Base-by-base conservation (phyloP, 805 yeast genomes). In the Candida silvicultrix region DNA sequence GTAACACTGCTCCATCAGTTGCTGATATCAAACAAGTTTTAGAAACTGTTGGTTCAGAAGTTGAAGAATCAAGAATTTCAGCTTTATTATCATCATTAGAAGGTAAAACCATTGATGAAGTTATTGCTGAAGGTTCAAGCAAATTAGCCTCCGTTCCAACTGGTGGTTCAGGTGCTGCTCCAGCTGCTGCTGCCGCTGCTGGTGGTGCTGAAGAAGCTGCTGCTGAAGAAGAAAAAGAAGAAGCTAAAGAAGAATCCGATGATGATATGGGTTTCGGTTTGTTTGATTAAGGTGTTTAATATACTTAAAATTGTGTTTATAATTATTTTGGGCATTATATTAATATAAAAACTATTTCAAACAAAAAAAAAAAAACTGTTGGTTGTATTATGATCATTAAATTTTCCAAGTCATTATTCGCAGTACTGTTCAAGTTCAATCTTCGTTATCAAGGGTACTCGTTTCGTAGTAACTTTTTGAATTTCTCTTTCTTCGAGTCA, bases 221-320 rank as follows among this genome's bases (percentile, higher is more conserved):
- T 52, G 84, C 70, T 57, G 82, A 68, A 56, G 83, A 72, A 59
- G 43, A 61, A 53, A 81, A 69, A 56, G 80, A 73, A 66, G 75
- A 67, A 54, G 74, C 65, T 50, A 70, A 67, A 53, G 76, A 70
- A 63, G 75, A 69, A 55, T 73, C 74, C 58, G 77, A 74, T 67
- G 78, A 73, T 62, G 86, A 81, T 71, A 82, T 83, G 88, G 89
- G 89, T 62, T 80, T 83, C 82, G 89, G 89, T 69, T 75, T 78
- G 68, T 78, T 78, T 75, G 83, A 78, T 73, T 78, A 78, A 67
- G 51, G 47, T 43, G 22, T 15, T 28, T 31, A 9, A 11, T 36
- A 11, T 36, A 36, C 11, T 19, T 12, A 18, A 12, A 35, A 18
- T 35, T 18, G 20, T 18, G 21, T 35, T 35, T 18, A 18, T 18